phyloP scores from a whole-genome alignment of 2,329 filamentous ascomycete species.

The Elsinoe perseae region DNA sequence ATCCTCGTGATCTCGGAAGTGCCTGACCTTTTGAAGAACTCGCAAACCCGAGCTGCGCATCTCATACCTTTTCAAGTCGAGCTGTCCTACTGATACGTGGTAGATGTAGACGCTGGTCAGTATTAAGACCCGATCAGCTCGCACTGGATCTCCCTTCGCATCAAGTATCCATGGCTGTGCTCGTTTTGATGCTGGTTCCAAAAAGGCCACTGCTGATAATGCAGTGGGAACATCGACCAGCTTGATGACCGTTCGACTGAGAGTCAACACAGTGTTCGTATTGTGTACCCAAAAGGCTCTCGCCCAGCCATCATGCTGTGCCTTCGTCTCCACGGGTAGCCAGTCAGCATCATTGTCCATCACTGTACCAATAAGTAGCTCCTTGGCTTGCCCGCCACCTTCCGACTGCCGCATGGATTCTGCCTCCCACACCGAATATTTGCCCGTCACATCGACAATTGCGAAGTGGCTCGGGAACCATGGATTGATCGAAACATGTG shows the following conservation, averaged over 20 bases:
- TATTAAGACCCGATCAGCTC: slow-evolving; percentile 48
- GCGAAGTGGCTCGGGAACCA: slow-evolving; percentile 54
- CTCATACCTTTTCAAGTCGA: slow-evolving; percentile 8
- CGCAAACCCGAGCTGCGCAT: slow-evolving; percentile 26
- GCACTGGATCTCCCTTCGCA: slow-evolving; percentile 41
- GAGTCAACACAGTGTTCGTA: slow-evolving; percentile 45
- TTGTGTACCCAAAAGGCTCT: slow-evolving; percentile 43
- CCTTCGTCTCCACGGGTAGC: slow-evolving; percentile 31
- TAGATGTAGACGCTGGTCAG: slow-evolving; percentile 47
- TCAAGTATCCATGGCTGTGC: slow-evolving; percentile 50
- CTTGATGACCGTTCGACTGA: slow-evolving; percentile 37
- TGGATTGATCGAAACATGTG: slow-evolving; percentile 59
- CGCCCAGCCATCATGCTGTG: slow-evolving; percentile 42
- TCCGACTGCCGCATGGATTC: slow-evolving; percentile 22
- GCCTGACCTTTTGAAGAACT: slow-evolving; percentile 42
- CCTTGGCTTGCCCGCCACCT: not conserved
- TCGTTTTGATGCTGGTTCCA: slow-evolving; percentile 20
- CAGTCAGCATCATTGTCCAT: slow-evolving; percentile 20
- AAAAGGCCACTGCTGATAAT: slow-evolving; percentile 25
- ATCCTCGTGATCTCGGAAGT: slow-evolving; percentile 49
- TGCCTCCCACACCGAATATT: slow-evolving; percentile 63
- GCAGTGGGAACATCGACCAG: slow-evolving; percentile 30
- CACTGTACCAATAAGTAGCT: slow-evolving; percentile 12
- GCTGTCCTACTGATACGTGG: slow-evolving; percentile 39
- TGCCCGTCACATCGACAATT: slow-evolving; percentile 56